phyloP scores from a whole-genome alignment of 2,329 filamentous ascomycete genomes.

The Epichloe gansuensis region DNA sequence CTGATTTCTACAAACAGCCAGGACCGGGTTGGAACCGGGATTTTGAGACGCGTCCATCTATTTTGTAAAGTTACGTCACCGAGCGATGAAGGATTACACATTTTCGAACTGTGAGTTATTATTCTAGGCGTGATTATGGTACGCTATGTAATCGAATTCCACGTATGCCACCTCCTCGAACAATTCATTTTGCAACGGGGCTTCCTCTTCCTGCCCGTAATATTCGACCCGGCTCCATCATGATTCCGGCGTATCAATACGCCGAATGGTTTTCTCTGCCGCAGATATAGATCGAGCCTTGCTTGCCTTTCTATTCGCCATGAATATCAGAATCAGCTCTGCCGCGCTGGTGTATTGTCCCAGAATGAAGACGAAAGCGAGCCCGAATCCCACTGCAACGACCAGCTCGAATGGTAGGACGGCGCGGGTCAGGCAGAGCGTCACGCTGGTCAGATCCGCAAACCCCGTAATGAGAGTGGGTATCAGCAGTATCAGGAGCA shows the following conservation, averaged over 20 bases:
- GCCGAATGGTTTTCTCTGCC: background rate
- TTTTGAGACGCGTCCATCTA: too few relatives aligned
- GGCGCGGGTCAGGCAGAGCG: constrained; percentile 16
- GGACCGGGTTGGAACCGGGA: too few relatives aligned
- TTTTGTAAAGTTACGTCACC: too few relatives aligned
- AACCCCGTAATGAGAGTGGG: constrained; percentile 16
- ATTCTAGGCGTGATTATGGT: too few relatives aligned
- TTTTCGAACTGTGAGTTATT: too few relatives aligned
- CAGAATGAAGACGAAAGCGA: constrained; percentile 13
- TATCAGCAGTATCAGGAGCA: constrained; percentile 14
- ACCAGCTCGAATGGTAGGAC: constrained; percentile 16
- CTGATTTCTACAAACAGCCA: too few relatives aligned
- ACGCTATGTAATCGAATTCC: too few relatives aligned
- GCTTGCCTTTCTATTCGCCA: constrained; percentile 2
- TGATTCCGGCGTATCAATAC: background rate
- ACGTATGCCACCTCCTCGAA: too few relatives aligned
- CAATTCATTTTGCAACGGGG: too few relatives aligned
- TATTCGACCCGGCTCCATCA: background rate
- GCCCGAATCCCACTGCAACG: constrained; percentile 13
- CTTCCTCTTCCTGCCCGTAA: too few relatives aligned
- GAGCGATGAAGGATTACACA: too few relatives aligned
- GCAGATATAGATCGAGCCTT: background rate
- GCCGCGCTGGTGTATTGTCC: constrained; percentile 12
- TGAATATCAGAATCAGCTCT: constrained; percentile 10
- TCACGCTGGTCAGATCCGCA: constrained; percentile 14